Base-by-base conservation (phyloP, 2,329 filamentous ascomycete species). In the Ploettnerulaceae sp. region DNA sequence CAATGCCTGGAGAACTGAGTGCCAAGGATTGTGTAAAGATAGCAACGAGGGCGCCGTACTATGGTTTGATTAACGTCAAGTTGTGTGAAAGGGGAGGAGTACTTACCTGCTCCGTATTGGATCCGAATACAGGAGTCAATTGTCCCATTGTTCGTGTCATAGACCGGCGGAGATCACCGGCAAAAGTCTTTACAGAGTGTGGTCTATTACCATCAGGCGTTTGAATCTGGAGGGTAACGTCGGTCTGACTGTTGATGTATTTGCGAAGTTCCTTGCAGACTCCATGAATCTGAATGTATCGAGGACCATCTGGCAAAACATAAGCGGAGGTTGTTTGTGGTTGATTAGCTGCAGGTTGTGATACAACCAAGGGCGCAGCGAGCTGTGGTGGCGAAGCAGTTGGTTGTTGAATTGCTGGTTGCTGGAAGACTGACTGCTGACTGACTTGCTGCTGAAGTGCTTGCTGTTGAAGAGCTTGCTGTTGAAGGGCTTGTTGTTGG, bases 61-160 rank as follows among this genome's bases (percentile, higher is more conserved):
- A 29, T 5, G 15, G 5, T 5, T 17, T 20, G 8, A 14, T 47
- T 49, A 49, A n/a, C n/a, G 32, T 38, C 17, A 2, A n/a, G 5
- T 7, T 4, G 14, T 32, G n/a, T 1, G 5, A 6, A 11, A 28
- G 31, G 17, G 21, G 22, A 2, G 2, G 8, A 18, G 4, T 5
- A 67, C 71, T 57, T 67, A 82, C 78, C 54, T 76, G 74, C 50
- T 66, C 60, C 40, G 67, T 73, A 57, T 89, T 89, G 17, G 74
- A 74, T 8, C 75, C 76, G 56, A 77, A 82, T 47, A 77, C 82
- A 29, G 75, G 75, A 1, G 81, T 84, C 21, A 89, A 67, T 62
- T 93, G 86, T 5, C 88, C 87, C 45, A 91, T 75, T 14, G 76
- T 81, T 58, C 83, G 85, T 29, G 77, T 76, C 43, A 93, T 81